These are phyloP conservation scores for Mixia osmundae DNA, from an alignment of 1,284 basidiomycete species.

Conservation along the genomic window DNA sequence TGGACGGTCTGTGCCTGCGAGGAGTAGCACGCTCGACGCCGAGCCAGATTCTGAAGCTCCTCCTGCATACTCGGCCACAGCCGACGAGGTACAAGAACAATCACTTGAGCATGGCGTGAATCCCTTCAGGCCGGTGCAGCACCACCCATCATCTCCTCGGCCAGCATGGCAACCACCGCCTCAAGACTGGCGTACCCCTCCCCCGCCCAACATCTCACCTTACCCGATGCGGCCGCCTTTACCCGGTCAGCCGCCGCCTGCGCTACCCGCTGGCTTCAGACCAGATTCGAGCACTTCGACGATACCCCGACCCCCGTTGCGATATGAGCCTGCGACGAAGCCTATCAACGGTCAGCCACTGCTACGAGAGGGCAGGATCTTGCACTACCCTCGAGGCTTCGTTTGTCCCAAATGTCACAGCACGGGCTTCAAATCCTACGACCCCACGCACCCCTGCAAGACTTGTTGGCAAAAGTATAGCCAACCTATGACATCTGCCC, in stretches of 20 bases:
- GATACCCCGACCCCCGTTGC: not conserved
- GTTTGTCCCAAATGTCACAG: slow-evolving; percentile 9
- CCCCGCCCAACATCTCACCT: not conserved
- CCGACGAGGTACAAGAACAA: not conserved
- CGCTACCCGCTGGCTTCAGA: not conserved
- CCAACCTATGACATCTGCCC: slow-evolving; percentile 2
- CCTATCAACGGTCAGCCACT: slow-evolving; percentile 9
- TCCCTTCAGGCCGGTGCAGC: not conserved
- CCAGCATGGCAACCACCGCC: not conserved
- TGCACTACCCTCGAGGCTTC: slow-evolving; percentile 7
- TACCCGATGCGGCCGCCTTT: not conserved
- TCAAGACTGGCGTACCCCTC: not conserved
- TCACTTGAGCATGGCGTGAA: not conserved
- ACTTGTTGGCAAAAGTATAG: slow-evolving; percentile 12
- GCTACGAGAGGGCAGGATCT: slow-evolving; percentile 5
- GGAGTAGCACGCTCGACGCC: no score
- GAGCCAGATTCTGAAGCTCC: not conserved
- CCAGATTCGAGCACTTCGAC: not conserved
- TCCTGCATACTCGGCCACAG: not conserved
- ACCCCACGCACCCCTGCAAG: slow-evolving; percentile 10
- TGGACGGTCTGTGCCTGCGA: no score
- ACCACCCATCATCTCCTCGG: not conserved
- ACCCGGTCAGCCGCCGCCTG: not conserved
- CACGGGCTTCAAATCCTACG: slow-evolving; percentile 10
- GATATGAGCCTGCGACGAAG: slow-evolving; percentile 6